Evolutionary conservation across 768 basidiomycete genomes (phyloP).

Genomic region (Psilocybe sp.): DNA sequence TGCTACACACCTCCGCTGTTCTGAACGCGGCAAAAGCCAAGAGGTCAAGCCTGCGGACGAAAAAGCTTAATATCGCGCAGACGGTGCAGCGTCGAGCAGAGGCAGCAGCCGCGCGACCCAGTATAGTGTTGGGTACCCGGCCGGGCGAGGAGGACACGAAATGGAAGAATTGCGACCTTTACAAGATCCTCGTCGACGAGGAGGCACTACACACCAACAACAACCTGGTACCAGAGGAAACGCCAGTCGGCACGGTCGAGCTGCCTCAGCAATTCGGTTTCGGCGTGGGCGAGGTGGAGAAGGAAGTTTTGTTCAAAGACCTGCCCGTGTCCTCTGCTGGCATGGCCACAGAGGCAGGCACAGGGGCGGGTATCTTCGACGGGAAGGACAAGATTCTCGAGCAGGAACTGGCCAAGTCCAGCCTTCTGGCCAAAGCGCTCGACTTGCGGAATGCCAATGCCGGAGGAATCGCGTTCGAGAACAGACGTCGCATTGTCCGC

Average conservation of each 20-base stretch:
- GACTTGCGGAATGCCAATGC: slow-evolving; percentile 90
- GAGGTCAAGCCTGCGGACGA: slow-evolving; percentile 13
- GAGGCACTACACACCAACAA: slow-evolving; percentile 35
- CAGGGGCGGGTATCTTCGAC: slow-evolving; percentile 4
- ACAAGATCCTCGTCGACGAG: slow-evolving; percentile 57
- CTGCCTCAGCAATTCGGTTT: slow-evolving; percentile 58
- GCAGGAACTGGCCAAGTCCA: slow-evolving; percentile 44
- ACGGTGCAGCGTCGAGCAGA: slow-evolving; percentile 38
- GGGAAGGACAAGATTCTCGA: slow-evolving; percentile 20
- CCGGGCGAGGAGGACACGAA: slow-evolving; percentile 54
- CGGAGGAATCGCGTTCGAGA: slow-evolving; percentile 83
- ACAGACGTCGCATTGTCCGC: slow-evolving; percentile 71
- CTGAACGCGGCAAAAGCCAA: slow-evolving; percentile 13
- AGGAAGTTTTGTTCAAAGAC: slow-evolving; percentile 61
- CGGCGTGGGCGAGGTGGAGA: slow-evolving; percentile 60
- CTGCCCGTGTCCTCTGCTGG: slow-evolving; percentile 52
- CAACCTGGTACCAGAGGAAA: slow-evolving; percentile 18
- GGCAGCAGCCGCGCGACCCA: slow-evolving; percentile 43
- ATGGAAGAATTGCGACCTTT: slow-evolving; percentile 69
- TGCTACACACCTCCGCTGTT: slow-evolving; percentile 23
- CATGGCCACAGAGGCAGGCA: not conserved
- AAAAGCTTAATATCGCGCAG: slow-evolving; percentile 36
- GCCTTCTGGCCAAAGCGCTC: slow-evolving; percentile 61
- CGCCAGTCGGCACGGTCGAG: slow-evolving; percentile 35
- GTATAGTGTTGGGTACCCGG: slow-evolving; percentile 74